Conservation (phyloP, 1,284 basidiomycete species). For the Pseudozyma sp. region DNA sequence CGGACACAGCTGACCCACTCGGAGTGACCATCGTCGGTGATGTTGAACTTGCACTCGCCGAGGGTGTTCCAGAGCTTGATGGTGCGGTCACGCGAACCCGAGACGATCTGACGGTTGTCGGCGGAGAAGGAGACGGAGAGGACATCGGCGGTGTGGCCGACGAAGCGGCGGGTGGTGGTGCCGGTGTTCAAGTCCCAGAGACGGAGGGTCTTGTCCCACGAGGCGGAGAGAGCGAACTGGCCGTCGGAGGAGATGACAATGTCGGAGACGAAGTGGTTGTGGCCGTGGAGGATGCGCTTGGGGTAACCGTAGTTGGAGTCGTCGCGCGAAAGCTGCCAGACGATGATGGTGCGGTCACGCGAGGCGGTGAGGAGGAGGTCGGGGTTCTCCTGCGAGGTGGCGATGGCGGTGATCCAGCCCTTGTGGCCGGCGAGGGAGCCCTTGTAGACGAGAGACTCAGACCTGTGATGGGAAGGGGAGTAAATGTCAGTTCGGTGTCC, state of each 20-base stretch:
- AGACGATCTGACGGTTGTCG: slow-evolving; percentile 85
- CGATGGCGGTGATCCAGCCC: slow-evolving; percentile 91
- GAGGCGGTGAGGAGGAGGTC: slow-evolving; percentile 97
- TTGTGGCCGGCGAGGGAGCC: slow-evolving; percentile 87
- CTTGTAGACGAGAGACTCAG: slow-evolving; percentile 67
- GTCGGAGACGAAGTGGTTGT: slow-evolving; percentile 99
- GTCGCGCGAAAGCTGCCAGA: slow-evolving; percentile 98
- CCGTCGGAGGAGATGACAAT: slow-evolving; percentile 90
- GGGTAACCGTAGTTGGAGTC: slow-evolving; percentile 73
- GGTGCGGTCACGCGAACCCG: slow-evolving; percentile 90
- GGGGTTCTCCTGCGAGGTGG: slow-evolving; percentile 94
- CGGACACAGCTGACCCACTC: slow-evolving; percentile 95
- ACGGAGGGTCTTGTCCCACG: slow-evolving; percentile 99
- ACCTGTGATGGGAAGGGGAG: slow-evolving; percentile 16
- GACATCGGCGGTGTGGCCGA: slow-evolving; percentile 98
- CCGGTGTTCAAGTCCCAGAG: slow-evolving; percentile 79
- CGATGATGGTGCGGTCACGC: slow-evolving; percentile 99
- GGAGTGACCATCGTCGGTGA: slow-evolving; percentile 91
- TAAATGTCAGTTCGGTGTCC: slow-evolving; percentile 4
- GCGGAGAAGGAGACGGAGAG: slow-evolving; percentile 75
- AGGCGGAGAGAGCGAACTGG: slow-evolving; percentile 98
- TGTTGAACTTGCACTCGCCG: slow-evolving; percentile 99
- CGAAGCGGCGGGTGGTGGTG: slow-evolving; percentile 77
- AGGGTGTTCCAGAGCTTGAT: slow-evolving; percentile 99
- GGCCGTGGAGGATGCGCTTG: slow-evolving; percentile 96